Conservation (phyloP, 176 grass and related monocot species). For the Hyparrhenia diplandra region DNA sequence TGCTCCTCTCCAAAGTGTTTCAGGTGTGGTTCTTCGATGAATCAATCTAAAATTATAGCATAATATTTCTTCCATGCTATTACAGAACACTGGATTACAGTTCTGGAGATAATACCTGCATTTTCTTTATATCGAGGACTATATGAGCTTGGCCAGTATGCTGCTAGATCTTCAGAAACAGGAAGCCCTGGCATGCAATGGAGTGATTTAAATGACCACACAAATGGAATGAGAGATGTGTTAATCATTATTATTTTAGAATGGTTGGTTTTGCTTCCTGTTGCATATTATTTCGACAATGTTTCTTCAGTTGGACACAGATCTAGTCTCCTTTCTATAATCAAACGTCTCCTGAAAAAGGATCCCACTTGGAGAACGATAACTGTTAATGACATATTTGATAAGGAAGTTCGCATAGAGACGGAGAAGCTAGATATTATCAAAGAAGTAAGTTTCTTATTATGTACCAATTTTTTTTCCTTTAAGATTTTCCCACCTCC, state of each 20-base stretch:
- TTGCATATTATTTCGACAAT: slow-evolving; percentile 70
- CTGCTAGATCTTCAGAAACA: slow-evolving; percentile 43
- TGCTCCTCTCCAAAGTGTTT: background rate
- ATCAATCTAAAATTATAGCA: background rate
- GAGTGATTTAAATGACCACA: slow-evolving; percentile 59
- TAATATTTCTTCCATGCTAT: slow-evolving; percentile 9
- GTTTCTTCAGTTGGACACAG: slow-evolving; percentile 47
- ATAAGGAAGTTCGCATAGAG: slow-evolving; percentile 48
- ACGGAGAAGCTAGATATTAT: slow-evolving; percentile 66
- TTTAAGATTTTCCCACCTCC: background rate
- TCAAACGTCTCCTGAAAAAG: slow-evolving; percentile 45
- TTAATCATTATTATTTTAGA: slow-evolving; percentile 77
- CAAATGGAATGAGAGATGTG: slow-evolving; percentile 74
- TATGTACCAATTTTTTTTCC: background rate
- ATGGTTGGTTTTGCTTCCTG: slow-evolving; percentile 74
- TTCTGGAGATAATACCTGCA: slow-evolving; percentile 85
- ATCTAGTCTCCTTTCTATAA: slow-evolving; percentile 28
- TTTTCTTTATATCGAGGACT: slow-evolving; percentile 88
- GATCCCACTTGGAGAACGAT: slow-evolving; percentile 18
- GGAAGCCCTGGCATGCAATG: slow-evolving; percentile 73
- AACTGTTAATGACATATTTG: slow-evolving; percentile 31
- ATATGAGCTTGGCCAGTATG: slow-evolving; percentile 78
- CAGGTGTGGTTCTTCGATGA: background rate
- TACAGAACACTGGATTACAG: slow-evolving; percentile 67
- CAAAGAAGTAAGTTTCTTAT: slow-evolving; percentile 65